Evolutionary conservation across 164 flowering plant genomes (phyloP), one percentile per base, ranked within the genome.

Genomic region (Piper longum): DNA sequence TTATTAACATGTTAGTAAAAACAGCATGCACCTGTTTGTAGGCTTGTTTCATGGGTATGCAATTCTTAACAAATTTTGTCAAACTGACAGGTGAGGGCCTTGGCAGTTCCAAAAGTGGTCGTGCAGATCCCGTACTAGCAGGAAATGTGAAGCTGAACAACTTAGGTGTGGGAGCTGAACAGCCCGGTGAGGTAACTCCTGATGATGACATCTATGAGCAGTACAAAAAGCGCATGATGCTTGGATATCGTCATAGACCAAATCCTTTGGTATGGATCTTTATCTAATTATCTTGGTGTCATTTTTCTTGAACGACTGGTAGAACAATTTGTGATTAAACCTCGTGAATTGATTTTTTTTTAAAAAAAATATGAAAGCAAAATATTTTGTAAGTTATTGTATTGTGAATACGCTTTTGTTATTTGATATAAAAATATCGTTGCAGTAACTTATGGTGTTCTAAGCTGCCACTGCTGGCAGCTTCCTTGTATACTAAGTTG

Each of bases 221-320:
- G 80, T 93, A 93, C 48, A 93, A 93, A 80, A 93, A 93, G 80
- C 82, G 99, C 55, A 93, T 90, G 99, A 93, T 93, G 99, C 91
- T 93, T 62, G 99, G 99, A 55, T 93, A 93, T 55, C 79, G 82
- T 12, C 62, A 88, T 82, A 75, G 99, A 66, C 99, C 99, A 41
- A 93, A 93, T 64, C 99, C 99, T 65, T 74, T 93, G 96, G 99
- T 93, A 81, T 57, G 19, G 59, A 3, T 57, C 14, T 57, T 4
- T 36, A 13, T 57, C 36, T 4, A 41, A 3, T 56, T 16, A 26
- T 18, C 13, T 56, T 7, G 59, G 3, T 56, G 59, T 57, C 42
- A 11, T 36, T 14, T 36, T 57, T 26, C 26, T 9, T 0, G 40
- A 6, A 18, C 26, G 3, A 0, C 59, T 19, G 59, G 4, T 57